A percentile compares a stretch with the other conserved stretches of the same genome.
Conservation (phyloP, 805 yeast genomes). For the Hanseniaspora thailandica region DNA sequence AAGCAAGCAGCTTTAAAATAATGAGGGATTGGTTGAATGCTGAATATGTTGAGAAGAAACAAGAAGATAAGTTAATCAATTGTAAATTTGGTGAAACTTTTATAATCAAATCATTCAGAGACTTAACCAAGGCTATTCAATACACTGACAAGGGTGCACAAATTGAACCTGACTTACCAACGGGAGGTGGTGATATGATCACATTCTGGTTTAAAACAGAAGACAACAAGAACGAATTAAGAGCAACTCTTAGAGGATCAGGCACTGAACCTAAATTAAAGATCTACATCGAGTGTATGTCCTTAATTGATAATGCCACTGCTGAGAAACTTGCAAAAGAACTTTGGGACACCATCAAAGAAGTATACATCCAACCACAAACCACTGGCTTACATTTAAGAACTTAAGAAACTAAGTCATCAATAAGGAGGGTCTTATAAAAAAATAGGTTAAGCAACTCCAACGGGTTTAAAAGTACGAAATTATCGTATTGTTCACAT, state of each 20-base stretch:
- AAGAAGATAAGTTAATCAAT: background rate
- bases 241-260: constrained; percentile 76
- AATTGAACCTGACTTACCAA: constrained; percentile 51
- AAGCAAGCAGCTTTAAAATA: background rate
- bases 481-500: background rate
- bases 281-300: constrained; percentile 58
- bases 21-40: background rate
- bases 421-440: background rate
- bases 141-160: constrained; percentile 37
- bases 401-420: background rate
- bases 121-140: constrained; percentile 72
- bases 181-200: constrained; percentile 77
- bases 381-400: constrained; percentile 30
- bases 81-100: constrained; percentile 25
- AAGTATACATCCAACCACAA: constrained; percentile 62
- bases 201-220: constrained; percentile 41
- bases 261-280: constrained; percentile 95
- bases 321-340: constrained; percentile 44
- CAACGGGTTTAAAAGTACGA: too few relatives aligned
- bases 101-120: constrained; percentile 59
- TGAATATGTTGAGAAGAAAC: background rate
- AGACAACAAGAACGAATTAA: constrained; percentile 21
- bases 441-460: background rate
- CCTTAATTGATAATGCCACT: constrained; percentile 33
- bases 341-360: constrained; percentile 53